Base-by-base conservation (phyloP, 2,329 filamentous ascomycete species). In the Harringtonia lauricola region DNA sequence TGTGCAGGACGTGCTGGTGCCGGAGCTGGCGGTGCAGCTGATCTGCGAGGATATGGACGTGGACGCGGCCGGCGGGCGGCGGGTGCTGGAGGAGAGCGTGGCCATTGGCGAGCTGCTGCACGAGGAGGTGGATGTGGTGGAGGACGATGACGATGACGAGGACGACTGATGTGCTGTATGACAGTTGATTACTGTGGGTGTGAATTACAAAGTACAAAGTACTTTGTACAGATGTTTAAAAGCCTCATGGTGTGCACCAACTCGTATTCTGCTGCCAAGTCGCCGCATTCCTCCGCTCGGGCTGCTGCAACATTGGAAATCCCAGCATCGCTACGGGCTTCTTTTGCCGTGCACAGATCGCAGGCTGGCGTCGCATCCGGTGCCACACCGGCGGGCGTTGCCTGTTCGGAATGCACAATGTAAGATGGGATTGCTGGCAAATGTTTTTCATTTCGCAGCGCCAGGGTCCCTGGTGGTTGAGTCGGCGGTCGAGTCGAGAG, bases 1-100 rank as follows among this genome's bases (percentile, higher is more conserved):
- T 53, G 76, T 88, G 3, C 82, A 88, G 59, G 69, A 71, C 1
- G 85, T 90, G 2, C 64, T 94, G 48, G 84, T 94, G 21, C 84
- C 86, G 0, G 88, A 94, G 58, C 56, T 78, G 50, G 66, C 71
- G 21, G 64, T 72, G 30, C 64, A 60, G 47, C 60, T 79, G 41
- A 74, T 78, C 48, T 70, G 67, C 61, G 71, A 79, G 52, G 75
- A 78, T 48, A 71, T 78, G 68, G 46, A 50, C 3, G 63, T 72
- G 19, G 57, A 52, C 3, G 59, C 61, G 36, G 57, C 59, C 8
- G 59, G 65, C 46, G 73, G 73, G 17, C 63, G 66, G 50, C 60
- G 62, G 22, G 75, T 89, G 18, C 60, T 90, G 55, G 64, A 71
- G 49, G 74, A 83, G 49, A 87, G 85, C 58, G 75, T 73, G 51